Percentiles rank a stretch among this genome's conserved stretches.
These are phyloP conservation scores for Sinapis alba DNA, from an alignment of 441 rosid genomes.

Conservation along the genomic window DNA sequence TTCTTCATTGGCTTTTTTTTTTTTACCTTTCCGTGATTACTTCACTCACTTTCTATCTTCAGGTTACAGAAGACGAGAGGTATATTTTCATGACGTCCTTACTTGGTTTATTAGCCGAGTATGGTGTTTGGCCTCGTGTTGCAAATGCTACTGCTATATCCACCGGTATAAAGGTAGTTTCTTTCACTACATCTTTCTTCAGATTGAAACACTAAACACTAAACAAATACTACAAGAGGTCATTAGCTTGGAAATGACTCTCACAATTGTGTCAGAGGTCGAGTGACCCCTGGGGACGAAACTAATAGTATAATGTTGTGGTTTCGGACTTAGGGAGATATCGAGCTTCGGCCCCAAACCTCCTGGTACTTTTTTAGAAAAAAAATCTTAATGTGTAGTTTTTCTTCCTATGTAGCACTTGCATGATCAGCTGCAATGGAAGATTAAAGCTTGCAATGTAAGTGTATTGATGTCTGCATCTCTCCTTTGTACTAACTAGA, in stretches of 20 bases:
- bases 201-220: background rate
- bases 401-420: slow-evolving; percentile 57
- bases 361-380: no score
- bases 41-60: slow-evolving; percentile 28
- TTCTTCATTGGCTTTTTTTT: background rate
- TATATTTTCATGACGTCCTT: slow-evolving; percentile 81
- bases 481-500: slow-evolving; percentile 13
- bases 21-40: slow-evolving; percentile 1
- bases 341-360: no score
- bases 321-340: background rate
- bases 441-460: slow-evolving; percentile 83
- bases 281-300: no score
- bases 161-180: slow-evolving; percentile 68
- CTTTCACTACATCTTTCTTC: slow-evolving; percentile 22
- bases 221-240: background rate
- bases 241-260: background rate
- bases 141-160: slow-evolving; percentile 77
- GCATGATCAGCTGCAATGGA: slow-evolving; percentile 84
- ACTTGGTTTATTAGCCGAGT: slow-evolving; percentile 86
- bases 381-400: background rate
- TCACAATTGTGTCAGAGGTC: background rate
- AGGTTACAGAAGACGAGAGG: slow-evolving; percentile 88
- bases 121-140: slow-evolving; percentile 75
- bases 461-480: slow-evolving; percentile 29
- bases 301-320: no score